Conservation (phyloP, 2,329 filamentous ascomycete genomes). For the Aspergillus brasiliensis region DNA sequence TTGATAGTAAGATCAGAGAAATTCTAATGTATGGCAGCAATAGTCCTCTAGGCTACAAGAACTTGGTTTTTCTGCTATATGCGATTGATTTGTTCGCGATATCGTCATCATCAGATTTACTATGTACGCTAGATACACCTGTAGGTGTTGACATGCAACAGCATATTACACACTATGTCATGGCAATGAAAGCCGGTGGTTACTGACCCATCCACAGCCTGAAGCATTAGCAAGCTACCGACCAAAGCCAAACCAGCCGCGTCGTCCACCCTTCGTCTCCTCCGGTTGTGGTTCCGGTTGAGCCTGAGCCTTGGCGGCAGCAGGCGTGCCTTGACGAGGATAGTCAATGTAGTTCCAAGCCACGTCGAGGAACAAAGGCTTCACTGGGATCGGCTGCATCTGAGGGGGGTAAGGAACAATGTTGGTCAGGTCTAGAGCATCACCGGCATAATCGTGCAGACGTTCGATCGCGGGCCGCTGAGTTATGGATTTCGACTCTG, state of each 20-base stretch:
- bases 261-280: constrained; percentile 60
- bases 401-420: constrained; percentile 86
- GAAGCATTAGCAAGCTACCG: constrained; percentile 28
- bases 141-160: not conserved
- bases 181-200: not conserved
- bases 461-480: constrained; percentile 70
- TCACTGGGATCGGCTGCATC: constrained; percentile 80
- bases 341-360: constrained; percentile 98
- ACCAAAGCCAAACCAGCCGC: constrained; percentile 76
- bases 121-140: not conserved
- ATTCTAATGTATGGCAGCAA: no score
- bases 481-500: constrained; percentile 43
- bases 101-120: constrained; percentile 7
- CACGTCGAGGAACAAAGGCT: constrained; percentile 93
- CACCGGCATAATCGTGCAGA: constrained; percentile 72
- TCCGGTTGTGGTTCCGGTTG: constrained; percentile 32
- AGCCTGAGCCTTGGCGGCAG: constrained; percentile 31
- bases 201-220: not conserved
- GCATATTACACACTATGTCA: not conserved
- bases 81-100: not conserved
- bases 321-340: constrained; percentile 58
- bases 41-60: no score
- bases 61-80: not conserved
- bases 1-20: no score
- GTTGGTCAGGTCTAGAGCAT: constrained; percentile 72